These are phyloP conservation scores for Aspergillus hortae DNA, from an alignment of 2,329 filamentous ascomycete species.

Conservation along the genomic window DNA sequence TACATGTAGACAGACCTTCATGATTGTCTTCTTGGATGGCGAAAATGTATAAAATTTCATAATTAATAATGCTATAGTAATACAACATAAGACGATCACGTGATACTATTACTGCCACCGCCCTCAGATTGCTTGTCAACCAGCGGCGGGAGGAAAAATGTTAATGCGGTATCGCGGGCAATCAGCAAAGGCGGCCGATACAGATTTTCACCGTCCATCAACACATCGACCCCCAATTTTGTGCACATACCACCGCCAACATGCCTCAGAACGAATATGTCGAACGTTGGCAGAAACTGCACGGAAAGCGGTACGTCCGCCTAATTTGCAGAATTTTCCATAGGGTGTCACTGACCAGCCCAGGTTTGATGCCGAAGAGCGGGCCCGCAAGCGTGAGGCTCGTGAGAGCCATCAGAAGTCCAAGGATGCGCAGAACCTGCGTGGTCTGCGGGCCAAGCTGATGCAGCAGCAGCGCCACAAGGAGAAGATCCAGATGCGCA, in stretches of 20 bases:
- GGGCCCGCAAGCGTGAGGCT: conserved; percentile 78
- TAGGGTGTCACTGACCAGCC: conserved; percentile 28
- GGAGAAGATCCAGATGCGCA: conserved; percentile 98
- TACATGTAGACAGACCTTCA: too few relatives aligned
- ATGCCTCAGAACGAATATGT: conserved; percentile 56
- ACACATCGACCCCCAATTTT: background rate
- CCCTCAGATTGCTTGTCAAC: background rate
- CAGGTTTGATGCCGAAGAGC: conserved; percentile 81
- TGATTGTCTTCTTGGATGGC: too few relatives aligned
- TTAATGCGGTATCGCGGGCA: background rate
- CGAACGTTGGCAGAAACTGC: conserved; percentile 71
- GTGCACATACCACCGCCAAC: conserved; percentile 2
- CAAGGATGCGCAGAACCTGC: conserved; percentile 87
- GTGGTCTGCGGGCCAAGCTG: conserved; percentile 86
- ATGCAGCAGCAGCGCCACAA: conserved; percentile 90
- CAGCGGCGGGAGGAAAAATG: background rate
- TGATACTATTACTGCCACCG: background rate
- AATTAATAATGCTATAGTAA: too few relatives aligned
- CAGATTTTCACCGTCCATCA: background rate
- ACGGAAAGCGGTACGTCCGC: conserved; percentile 45
- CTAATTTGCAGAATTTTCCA: background rate
- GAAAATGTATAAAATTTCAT: too few relatives aligned
- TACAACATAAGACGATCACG: background rate
- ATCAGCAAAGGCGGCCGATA: background rate
- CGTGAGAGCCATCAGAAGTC: conserved; percentile 86